These are phyloP conservation scores for Candida berthetii DNA, from an alignment of 805 yeast species.

Conservation along the genomic window DNA sequence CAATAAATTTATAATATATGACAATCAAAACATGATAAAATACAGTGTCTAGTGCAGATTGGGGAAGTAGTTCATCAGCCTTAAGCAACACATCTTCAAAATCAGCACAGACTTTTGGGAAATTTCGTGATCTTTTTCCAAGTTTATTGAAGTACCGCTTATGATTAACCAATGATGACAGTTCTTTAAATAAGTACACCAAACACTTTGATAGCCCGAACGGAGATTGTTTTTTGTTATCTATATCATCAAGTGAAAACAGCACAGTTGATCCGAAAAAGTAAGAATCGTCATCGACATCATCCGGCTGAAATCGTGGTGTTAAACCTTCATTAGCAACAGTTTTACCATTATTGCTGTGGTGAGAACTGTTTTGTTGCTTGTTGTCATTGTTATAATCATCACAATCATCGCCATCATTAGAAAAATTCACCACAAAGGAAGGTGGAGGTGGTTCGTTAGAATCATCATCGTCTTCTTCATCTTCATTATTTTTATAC, in stretches of 20 bases:
- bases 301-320: background rate
- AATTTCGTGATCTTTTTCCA: conserved; percentile 37
- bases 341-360: conserved; percentile 1
- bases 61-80: background rate
- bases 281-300: background rate
- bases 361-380: background rate
- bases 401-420: conserved; percentile 2
- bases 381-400: conserved; percentile 1
- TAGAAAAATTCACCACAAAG: conserved; percentile 13
- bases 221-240: conserved; percentile 3
- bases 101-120: conserved; percentile 40
- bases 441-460: conserved; percentile 19
- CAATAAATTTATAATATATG: conserved; percentile 13
- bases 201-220: conserved; percentile 17
- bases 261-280: background rate
- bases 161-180: conserved; percentile 38
- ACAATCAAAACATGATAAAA: conserved; percentile 13
- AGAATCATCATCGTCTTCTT: conserved; percentile 2
- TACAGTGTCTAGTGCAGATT: background rate
- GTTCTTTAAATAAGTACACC: conserved; percentile 28
- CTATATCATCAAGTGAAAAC: background rate
- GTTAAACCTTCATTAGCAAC: conserved; percentile 1
- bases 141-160: conserved; percentile 29
- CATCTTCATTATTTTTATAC: conserved; percentile 6
- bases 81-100: conserved; percentile 32